These are phyloP conservation scores for Candida namnaoensis DNA, from an alignment of 805 yeast genomes.

Conservation along the genomic window DNA sequence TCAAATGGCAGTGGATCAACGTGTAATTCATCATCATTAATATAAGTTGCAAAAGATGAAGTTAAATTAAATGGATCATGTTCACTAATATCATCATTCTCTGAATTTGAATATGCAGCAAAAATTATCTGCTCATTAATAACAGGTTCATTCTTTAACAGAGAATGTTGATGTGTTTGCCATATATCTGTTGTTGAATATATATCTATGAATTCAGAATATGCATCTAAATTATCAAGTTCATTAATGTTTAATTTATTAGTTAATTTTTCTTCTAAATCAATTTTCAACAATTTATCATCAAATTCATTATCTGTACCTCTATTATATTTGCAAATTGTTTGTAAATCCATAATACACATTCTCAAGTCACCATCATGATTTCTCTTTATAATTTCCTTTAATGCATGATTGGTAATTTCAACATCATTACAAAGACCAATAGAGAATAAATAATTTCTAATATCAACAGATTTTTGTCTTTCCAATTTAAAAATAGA, in stretches of 20 bases:
- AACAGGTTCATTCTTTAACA: not conserved
- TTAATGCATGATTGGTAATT: slow-evolving; percentile 22
- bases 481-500: slow-evolving; percentile 25
- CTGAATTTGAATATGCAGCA: too few species aligned
- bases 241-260: not conserved
- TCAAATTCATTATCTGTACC: not conserved
- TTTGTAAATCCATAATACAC: slow-evolving; percentile 36
- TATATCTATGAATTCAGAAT: slow-evolving; percentile 1
- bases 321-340: slow-evolving; percentile 18
- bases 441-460: slow-evolving; percentile 32
- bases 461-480: slow-evolving; percentile 11
- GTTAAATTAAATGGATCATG: not conserved
- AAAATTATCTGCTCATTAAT: too few species aligned
- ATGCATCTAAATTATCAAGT: not conserved
- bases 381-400: slow-evolving; percentile 16
- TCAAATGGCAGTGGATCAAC: slow-evolving; percentile 30
- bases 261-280: too few species aligned
- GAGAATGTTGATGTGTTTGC: slow-evolving; percentile 4
- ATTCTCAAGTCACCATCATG: slow-evolving; percentile 35
- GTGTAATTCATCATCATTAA: slow-evolving; percentile 23
- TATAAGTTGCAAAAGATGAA: slow-evolving; percentile 1
- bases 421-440: slow-evolving; percentile 26
- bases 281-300: not conserved
- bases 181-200: slow-evolving; percentile 9
- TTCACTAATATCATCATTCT: slow-evolving; percentile 16